Evolutionary conservation across 116 monocot genomes (phyloP), one percentile per base, ranked within the genome.

Genomic region (Posidonia oceanica): DNA sequence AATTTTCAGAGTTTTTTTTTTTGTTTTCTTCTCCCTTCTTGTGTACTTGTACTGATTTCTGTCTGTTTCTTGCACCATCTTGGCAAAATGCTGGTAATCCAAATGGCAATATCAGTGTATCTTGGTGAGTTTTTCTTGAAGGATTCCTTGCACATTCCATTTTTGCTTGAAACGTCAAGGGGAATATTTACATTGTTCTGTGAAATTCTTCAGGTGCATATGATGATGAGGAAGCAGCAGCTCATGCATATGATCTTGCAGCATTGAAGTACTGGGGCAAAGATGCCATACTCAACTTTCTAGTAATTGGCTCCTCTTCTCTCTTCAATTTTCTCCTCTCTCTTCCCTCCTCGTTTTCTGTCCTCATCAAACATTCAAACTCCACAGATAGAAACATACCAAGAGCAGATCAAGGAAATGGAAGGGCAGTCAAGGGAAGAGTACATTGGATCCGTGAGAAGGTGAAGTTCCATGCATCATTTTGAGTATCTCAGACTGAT

Each of bases 221-320:
- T 73, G 90, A 94, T 75, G 82, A 83, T 66, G 94, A 94, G 78
- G 83, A 71, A 67, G 85, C 87, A 39, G 94, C 94, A 64, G 94
- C 94, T 58, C 83, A 74, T 66, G 94, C 94, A 0, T 94, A 94
- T 66, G 90, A 94, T 67, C 76, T 90, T 54, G 90, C 90, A 13
- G 87, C 90, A 80, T 77, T 94, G 74, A 94, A 94, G 80, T 90
- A 90, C 54, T 94, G 94, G 94, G 94, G 94, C 60, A 71, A 73
- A 22, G 87, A 90, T 16, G 85, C 85, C 62, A 69, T 82, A 39
- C 85, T 94, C 44, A 94, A 94, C 76, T 94, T 90, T 59, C 87
- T 87, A 14, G 94, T 94, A 7, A 64, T 15, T 64, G 8, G n/a
- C n/a, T 40, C 17, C 61, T 21, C 16, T 37, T 64, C 39, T 12